Evolutionary conservation across 2,329 filamentous ascomycete genomes (phyloP).

Genomic region (Trichoderma cornu-damae): DNA sequence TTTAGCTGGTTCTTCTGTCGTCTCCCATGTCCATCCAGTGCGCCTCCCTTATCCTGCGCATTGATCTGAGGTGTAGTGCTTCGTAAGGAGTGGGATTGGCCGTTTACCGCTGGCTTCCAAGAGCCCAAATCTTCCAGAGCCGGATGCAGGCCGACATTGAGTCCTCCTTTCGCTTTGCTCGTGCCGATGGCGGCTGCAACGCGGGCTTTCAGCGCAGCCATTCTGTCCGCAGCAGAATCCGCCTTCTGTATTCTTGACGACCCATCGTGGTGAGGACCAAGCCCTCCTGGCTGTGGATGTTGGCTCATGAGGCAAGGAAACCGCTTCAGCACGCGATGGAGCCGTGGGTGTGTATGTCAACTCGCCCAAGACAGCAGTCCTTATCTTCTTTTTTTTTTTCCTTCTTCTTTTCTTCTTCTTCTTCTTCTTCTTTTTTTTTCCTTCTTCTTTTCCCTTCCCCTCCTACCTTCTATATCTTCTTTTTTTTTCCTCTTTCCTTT

Average conservation of each 20-base stretch:
- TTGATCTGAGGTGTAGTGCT: background rate
- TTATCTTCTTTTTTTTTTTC: background rate
- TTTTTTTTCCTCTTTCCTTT: background rate
- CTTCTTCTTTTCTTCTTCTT: background rate
- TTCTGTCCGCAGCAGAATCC: constrained; percentile 56
- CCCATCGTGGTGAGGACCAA: constrained; percentile 53
- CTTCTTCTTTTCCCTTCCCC: background rate
- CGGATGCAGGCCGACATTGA: constrained; percentile 73
- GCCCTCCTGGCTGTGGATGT: constrained; percentile 44
- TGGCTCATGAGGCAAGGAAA: constrained; percentile 43
- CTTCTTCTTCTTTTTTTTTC: background rate
- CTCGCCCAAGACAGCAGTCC: background rate
- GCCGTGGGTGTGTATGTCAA: background rate
- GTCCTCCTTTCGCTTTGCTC: constrained; percentile 57
- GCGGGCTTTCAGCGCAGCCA: constrained; percentile 74
- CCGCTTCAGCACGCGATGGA: constrained; percentile 1
- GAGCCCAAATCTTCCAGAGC: constrained; percentile 58
- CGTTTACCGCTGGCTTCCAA: constrained; percentile 35
- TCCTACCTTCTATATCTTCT: background rate
- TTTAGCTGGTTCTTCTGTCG: constrained; percentile 41
- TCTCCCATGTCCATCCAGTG: constrained; percentile 18
- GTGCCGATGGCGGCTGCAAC: constrained; percentile 68
- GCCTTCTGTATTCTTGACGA: constrained; percentile 51
- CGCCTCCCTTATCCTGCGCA: background rate
- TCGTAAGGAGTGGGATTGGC: constrained; percentile 19